These are phyloP conservation scores for Cadophora gregata DNA, from an alignment of 2,329 filamentous ascomycete genomes.

Conservation along the genomic window DNA sequence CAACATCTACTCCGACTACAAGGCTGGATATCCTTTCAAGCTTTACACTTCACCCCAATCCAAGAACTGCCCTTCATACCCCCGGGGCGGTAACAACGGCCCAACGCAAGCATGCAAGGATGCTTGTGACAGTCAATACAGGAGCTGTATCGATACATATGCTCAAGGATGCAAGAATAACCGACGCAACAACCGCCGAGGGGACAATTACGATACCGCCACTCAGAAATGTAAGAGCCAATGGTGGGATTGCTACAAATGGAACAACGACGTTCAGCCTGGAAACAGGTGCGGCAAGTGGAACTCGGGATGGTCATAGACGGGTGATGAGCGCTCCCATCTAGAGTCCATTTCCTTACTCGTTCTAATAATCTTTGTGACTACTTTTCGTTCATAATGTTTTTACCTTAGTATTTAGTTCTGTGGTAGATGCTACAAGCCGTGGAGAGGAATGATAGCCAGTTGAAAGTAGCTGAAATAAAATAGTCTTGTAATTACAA, in stretches of 20 bases:
- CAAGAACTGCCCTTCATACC: constrained; percentile 53
- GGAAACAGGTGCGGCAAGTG: constrained; percentile 50
- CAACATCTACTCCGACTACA: constrained; percentile 53
- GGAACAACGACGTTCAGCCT: constrained; percentile 50
- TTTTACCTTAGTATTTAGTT: constrained; percentile 20
- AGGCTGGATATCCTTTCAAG: constrained; percentile 54
- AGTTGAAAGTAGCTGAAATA: constrained; percentile 5
- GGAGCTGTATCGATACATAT: constrained; percentile 55
- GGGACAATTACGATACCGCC: constrained; percentile 43
- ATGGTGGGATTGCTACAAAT: constrained; percentile 54
- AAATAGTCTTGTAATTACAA: neutral
- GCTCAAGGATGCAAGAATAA: constrained; percentile 54
- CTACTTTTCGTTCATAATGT: constrained; percentile 18
- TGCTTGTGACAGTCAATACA: constrained; percentile 59
- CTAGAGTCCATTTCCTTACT: neutral
- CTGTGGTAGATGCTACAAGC: neutral
- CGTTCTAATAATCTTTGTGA: neutral
- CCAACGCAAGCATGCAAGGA: constrained; percentile 54
- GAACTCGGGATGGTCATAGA: constrained; percentile 34
- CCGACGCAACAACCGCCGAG: constrained; percentile 26
- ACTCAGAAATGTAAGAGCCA: constrained; percentile 54
- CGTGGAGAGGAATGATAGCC: neutral
- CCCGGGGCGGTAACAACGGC: constrained; percentile 44
- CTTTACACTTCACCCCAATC: constrained; percentile 55
- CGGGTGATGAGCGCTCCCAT: neutral